Conservation (phyloP, 164 flowering plant genomes). For the Stephania yunnanensis region DNA sequence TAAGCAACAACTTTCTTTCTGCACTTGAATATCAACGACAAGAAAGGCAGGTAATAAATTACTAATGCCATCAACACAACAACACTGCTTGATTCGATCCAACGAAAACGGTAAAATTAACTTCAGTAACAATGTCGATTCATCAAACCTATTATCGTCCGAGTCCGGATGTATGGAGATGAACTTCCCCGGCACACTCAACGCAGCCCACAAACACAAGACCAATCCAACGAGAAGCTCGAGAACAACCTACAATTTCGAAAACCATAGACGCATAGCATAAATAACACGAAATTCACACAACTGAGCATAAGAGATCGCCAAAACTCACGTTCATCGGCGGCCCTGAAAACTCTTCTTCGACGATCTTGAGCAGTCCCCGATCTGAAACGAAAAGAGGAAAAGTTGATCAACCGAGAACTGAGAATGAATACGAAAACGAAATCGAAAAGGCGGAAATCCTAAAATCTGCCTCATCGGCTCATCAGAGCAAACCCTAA, state of each 20-base stretch:
- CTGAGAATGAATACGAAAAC: neutral
- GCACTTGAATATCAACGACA: neutral
- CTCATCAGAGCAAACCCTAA: slow-evolving; percentile 10
- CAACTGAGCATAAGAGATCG: neutral
- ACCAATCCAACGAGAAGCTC: slow-evolving; percentile 59
- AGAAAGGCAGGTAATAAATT: neutral
- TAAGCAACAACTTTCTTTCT: too few species aligned
- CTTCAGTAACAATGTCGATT: neutral
- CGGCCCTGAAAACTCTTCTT: slow-evolving; percentile 85
- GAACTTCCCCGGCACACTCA: slow-evolving; percentile 76
- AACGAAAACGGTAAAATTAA: neutral
- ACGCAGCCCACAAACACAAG: slow-evolving; percentile 73
- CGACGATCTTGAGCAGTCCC: slow-evolving; percentile 80
- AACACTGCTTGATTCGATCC: neutral
- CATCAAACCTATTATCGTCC: slow-evolving; percentile 73
- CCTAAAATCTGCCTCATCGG: neutral
- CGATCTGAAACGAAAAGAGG: slow-evolving; percentile 51
- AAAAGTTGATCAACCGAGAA: neutral
- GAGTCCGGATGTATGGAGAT: slow-evolving; percentile 73
- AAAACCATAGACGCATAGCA: slow-evolving; percentile 2
- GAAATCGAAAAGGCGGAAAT: neutral
- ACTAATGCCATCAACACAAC: too few species aligned
- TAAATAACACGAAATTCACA: slow-evolving; percentile 6
- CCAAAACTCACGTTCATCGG: slow-evolving; percentile 46
- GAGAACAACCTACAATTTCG: slow-evolving; percentile 51